phyloP scores from a whole-genome alignment of 1,284 basidiomycete genomes.

The Lignosus rhinocerotis region DNA sequence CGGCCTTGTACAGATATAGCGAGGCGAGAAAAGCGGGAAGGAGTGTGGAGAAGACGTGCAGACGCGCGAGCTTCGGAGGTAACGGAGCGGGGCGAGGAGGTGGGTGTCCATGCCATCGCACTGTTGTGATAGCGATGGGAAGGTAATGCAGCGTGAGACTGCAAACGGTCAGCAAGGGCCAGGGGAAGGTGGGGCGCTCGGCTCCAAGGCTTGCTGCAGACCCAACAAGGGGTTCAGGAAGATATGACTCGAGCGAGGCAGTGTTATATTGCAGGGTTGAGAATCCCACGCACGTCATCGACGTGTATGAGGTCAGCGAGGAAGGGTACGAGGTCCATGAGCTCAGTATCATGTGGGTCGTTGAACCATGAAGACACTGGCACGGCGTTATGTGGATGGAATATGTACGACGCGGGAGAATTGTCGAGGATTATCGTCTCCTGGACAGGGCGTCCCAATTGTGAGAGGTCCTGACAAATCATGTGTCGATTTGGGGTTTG shows the following conservation, averaged over 20 bases:
- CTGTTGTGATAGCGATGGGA: slow-evolving; percentile 4
- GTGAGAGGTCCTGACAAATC: slow-evolving; percentile 87
- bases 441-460: slow-evolving; percentile 88
- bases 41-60: slow-evolving; percentile 11
- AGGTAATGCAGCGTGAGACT: not conserved
- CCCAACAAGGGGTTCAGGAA: not conserved
- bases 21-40: not conserved
- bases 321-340: slow-evolving; percentile 94
- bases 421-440: slow-evolving; percentile 99
- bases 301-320: slow-evolving; percentile 83
- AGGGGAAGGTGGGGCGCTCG: too few species aligned
- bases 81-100: not conserved
- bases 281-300: slow-evolving; percentile 88
- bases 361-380: slow-evolving; percentile 99
- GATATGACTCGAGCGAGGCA: not conserved
- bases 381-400: slow-evolving; percentile 98
- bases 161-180: not conserved
- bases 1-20: slow-evolving; percentile 10
- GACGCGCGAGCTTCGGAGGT: slow-evolving; percentile 11
- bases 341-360: slow-evolving; percentile 94
- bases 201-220: not conserved
- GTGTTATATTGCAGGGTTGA: slow-evolving; percentile 61
- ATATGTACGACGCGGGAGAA: slow-evolving; percentile 98
- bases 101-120: slow-evolving; percentile 1
- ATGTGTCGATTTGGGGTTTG: not conserved